Base-by-base conservation (phyloP, 2,329 filamentous ascomycete genomes). In the Capronia coronata region DNA sequence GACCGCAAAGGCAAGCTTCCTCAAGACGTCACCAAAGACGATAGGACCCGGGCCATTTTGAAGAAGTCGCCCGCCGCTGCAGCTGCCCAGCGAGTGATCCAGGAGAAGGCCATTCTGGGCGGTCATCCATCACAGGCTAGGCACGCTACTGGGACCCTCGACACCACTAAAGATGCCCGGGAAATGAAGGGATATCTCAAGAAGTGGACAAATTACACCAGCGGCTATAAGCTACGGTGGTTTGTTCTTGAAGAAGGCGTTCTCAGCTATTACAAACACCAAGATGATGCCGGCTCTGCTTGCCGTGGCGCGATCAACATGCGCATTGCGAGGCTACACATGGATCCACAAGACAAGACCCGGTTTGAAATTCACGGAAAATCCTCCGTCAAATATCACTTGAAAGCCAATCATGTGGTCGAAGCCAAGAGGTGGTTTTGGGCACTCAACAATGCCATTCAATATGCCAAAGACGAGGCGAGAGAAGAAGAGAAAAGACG, bases 131-230 rank as follows among this genome's bases (percentile, higher is more conserved):
- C 72, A 2, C 54, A 57, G 14, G 23, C 46, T 19, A 47, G 52
- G 10, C 14, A 41, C n/a, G 70, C 75, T 7, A 73, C 79, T 21
- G 68, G 71, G 1, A 74, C 82, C 13, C 67, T 67, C 42, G 72
- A 75, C 13, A 68, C 79, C 51, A 86, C 85, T 21, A 89, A 91
- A 59, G 93, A 98, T 64, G 86, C 87, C 14, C 79, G 90, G 41
- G 91, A 97, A 69, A 97, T 98, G 87, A 96, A 94, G 71, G 93
- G 93, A 5, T 98, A 97, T 66, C 75, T 98, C 49, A 97, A 96
- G 71, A 98, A 98, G 68, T 98, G 93, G 93, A 98, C 93, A 41
- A 98, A 98, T 66, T 98, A 98, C 66, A 90, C 91, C 18, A 90
- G 87, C 64, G 93, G 93, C 7, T 98, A 96, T 71, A 95, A 98